Base-by-base conservation (phyloP, 805 yeast species). In the Myxozyma vanderwaltii region DNA sequence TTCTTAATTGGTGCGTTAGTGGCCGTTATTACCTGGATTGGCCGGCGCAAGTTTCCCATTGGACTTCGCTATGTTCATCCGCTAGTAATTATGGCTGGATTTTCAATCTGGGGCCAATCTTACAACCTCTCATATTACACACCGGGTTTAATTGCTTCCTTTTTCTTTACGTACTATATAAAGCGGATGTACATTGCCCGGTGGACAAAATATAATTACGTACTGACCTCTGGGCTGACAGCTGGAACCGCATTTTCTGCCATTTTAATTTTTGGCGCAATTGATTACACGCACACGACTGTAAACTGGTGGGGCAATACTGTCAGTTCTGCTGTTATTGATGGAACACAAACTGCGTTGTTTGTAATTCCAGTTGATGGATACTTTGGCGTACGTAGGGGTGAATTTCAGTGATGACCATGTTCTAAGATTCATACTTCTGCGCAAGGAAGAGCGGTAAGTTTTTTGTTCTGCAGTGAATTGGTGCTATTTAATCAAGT, bases 191-290 rank as follows among this genome's bases (percentile, higher is more conserved):
- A 82, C 73, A 75, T 81, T 49, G 74, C 78, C 48, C 86, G 91
- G 91, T 86, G 91, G 91, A 84, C 85, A 40, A 86, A 85, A 72
- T 86, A 86, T 71, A 86, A 85, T 69, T 86, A 84, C 69, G 79
- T 85, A 2, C 73, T 86, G 56, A 80, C 88, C 19, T 83, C 87
- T 27, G 91, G 83, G 1, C 71, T 86, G 21, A 86, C 86, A 46
- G 81, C 86, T 8, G 89, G 89, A 0, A 79, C 85, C 15, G 89
- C 89, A 0, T 77, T 84, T 63, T 80, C 86, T 29, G 80, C 86
- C 1, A 73, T 86, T 51, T 58, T 84, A 23, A 79, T 86, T 12
- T 85, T 85, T 67, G 76, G 84, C 61, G 74, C 80, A 0, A 76
- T 81, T 4, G 76, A 78, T 38, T 76, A 76, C 47, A 75, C 81